Conservation (phyloP, 306 rosid species). For the Citrullus colocynthis region DNA sequence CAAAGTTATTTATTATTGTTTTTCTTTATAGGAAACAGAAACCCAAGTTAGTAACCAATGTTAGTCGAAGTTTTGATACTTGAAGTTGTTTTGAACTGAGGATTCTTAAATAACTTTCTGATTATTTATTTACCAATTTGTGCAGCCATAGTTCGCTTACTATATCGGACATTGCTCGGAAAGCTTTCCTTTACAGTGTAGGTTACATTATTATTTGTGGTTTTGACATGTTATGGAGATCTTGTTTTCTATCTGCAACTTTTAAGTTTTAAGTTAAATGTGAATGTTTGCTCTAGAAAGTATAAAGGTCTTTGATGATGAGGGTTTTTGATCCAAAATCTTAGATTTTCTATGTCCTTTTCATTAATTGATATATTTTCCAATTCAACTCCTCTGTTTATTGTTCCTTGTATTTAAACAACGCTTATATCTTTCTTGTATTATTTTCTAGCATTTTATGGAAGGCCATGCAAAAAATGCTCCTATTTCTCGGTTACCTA, state of each 20-base stretch:
- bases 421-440: conserved; percentile 1
- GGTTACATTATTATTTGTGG: conserved; percentile 15
- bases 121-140: conserved; percentile 1
- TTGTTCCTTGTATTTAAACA: background rate
- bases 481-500: conserved; percentile 92
- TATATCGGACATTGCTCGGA: conserved; percentile 85
- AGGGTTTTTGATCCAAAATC: background rate
- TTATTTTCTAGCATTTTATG: conserved; percentile 75
- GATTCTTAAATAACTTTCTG: background rate
- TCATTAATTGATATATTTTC: background rate
- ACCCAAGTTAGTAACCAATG: background rate
- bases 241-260: background rate
- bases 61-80: background rate
- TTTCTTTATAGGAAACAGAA: background rate
- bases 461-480: conserved; percentile 83
- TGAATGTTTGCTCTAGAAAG: background rate
- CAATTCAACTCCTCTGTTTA: background rate
- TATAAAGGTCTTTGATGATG: background rate
- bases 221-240: background rate
- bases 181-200: conserved; percentile 98
- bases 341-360: background rate
- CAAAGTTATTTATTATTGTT: background rate
- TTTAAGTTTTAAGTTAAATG: background rate
- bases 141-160: conserved; percentile 75
- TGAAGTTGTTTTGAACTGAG: background rate